Evolutionary conservation across 371 early-diverging fungal genomes (phyloP).

Genomic region (Mortierella sp.): DNA sequence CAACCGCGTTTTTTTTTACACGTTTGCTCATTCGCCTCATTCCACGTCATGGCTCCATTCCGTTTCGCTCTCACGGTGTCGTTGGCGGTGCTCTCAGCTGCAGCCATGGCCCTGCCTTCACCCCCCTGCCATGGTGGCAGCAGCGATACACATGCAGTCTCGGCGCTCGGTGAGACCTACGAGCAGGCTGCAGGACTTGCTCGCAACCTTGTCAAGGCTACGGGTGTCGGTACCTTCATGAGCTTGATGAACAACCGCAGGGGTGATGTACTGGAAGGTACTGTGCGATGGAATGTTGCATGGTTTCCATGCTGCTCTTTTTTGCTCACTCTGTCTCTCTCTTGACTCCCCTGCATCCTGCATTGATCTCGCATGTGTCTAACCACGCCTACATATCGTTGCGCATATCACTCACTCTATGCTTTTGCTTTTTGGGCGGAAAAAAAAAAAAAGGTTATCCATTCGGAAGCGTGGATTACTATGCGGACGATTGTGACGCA

Average conservation of each 20-base stretch:
- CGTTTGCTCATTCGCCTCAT: not conserved
- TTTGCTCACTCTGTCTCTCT: not conserved
- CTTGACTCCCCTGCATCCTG: too few relatives aligned
- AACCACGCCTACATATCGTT: too few relatives aligned
- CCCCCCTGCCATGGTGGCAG: conserved; percentile 10
- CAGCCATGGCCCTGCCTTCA: conserved; percentile 28
- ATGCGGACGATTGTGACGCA: conserved; percentile 57
- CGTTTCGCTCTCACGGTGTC: conserved; percentile 23
- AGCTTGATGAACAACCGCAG: conserved; percentile 39
- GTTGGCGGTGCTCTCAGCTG: conserved; percentile 21
- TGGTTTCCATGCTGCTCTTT: not conserved
- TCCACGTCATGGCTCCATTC: conserved; percentile 26
- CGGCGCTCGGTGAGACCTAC: conserved; percentile 30
- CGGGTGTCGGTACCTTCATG: conserved; percentile 53
- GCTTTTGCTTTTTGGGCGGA: too few relatives aligned
- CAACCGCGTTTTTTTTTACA: too few relatives aligned
- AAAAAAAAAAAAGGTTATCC: too few relatives aligned
- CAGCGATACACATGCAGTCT: not conserved
- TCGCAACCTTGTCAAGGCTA: conserved; percentile 38
- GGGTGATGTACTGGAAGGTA: conserved; percentile 30
- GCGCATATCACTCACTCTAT: too few relatives aligned
- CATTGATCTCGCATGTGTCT: too few relatives aligned
- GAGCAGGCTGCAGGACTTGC: conserved; percentile 49
- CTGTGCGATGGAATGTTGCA: too few relatives aligned
- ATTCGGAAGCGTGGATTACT: conserved; percentile 69